Evolutionary conservation across 139 green algal genomes (phyloP).

Genomic region (Micromonas pusilla): DNA sequence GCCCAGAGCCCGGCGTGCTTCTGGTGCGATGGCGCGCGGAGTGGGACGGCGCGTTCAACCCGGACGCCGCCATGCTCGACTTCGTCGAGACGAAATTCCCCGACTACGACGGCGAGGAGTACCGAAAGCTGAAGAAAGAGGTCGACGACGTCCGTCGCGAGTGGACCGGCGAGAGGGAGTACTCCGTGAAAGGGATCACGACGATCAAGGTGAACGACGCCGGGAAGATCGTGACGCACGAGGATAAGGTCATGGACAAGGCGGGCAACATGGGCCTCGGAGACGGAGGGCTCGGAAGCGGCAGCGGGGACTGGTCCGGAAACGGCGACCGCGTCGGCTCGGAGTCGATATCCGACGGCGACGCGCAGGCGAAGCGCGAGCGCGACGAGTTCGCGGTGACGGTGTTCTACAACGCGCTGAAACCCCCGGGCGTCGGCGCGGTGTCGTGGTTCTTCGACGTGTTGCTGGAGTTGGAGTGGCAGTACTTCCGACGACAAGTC

Average conservation of each 20-base stretch:
- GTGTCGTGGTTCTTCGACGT: conserved; percentile 16
- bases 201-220: conserved; percentile 15
- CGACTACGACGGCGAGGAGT: background rate
- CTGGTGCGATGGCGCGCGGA: conserved; percentile 11
- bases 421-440: background rate
- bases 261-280: background rate
- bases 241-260: conserved; percentile 3
- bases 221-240: background rate
- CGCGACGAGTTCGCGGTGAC: conserved; percentile 5
- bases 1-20: background rate
- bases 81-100: background rate
- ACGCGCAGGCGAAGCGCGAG: background rate
- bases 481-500: background rate
- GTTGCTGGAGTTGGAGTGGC: conserved; percentile 17
- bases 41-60: background rate
- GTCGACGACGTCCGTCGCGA: background rate
- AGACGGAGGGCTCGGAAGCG: background rate
- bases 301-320: background rate
- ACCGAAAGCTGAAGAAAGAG: background rate
- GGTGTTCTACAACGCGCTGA: conserved; percentile 20
- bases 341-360: background rate
- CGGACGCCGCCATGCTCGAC: background rate
- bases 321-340: background rate
- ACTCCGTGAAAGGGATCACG: background rate
- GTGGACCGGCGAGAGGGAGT: background rate